phyloP scores from a whole-genome alignment of 2,329 filamentous ascomycete genomes.

The Trichoderma sp. region DNA sequence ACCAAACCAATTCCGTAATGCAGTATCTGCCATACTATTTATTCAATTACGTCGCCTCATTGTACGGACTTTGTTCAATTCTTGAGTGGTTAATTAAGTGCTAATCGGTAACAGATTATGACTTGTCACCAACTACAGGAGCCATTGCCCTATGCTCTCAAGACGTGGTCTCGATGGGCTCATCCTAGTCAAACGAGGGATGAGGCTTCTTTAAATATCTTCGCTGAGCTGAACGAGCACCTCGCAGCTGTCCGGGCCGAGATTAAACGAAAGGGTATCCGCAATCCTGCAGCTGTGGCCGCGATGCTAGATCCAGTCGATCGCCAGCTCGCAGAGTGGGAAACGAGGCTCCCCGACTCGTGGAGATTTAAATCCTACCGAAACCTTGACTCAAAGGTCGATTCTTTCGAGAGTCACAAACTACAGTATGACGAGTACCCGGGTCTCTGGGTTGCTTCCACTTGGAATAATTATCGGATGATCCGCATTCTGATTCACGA shows the following conservation, averaged over 20 bases:
- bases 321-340: not conserved
- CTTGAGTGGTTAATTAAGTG: not conserved
- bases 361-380: not conserved
- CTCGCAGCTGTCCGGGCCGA: not conserved
- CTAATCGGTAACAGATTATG: not conserved
- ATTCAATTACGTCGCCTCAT: not conserved
- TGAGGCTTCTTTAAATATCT: not conserved
- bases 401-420: not conserved
- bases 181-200: not conserved
- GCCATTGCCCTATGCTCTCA: not conserved
- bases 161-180: not conserved
- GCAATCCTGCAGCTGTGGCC: not conserved
- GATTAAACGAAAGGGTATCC: not conserved
- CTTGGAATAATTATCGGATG: not conserved
- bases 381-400: not conserved
- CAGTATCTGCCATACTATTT: not conserved
- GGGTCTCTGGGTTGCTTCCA: not conserved
- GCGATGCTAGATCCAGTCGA: not conserved
- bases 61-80: not conserved
- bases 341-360: not conserved
- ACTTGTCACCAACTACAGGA: not conserved
- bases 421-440: not conserved
- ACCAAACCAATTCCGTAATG: conserved; percentile 20
- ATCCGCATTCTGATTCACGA: not conserved
- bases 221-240: not conserved